Evolutionary conservation across 805 yeast species (phyloP).

Genomic region (Starmerella apicola): DNA sequence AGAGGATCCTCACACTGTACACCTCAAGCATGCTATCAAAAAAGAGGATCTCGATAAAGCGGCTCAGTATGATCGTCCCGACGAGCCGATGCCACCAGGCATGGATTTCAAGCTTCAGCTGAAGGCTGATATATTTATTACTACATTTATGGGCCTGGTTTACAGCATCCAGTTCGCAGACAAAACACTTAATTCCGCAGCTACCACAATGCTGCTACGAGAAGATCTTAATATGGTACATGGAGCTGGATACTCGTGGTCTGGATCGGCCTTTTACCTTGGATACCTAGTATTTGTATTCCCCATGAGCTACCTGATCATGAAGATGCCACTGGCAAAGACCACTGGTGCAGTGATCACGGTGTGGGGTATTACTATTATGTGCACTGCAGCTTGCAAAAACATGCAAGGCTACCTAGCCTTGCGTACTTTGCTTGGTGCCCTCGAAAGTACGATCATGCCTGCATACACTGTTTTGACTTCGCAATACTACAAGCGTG

Average conservation of each 20-base stretch:
- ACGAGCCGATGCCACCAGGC: slow-evolving; percentile 4
- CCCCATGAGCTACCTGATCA: slow-evolving; percentile 37
- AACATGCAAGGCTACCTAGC: slow-evolving; percentile 36
- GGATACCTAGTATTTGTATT: slow-evolving; percentile 50
- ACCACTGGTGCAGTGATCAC: slow-evolving; percentile 37
- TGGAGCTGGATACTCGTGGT: slow-evolving; percentile 28
- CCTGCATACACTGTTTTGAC: slow-evolving; percentile 49
- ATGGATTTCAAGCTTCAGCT: slow-evolving; percentile 5
- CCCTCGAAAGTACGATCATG: slow-evolving; percentile 40
- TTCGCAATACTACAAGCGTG: slow-evolving; percentile 42
- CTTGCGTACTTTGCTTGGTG: slow-evolving; percentile 37
- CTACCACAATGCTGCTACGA: neutral
- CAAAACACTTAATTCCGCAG: slow-evolving; percentile 8
- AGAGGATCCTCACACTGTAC: too few relatives aligned
- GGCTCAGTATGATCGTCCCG: neutral
- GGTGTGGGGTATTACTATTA: slow-evolving; percentile 47
- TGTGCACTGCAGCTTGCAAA: slow-evolving; percentile 36
- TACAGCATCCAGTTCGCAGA: slow-evolving; percentile 15
- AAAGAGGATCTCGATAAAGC: neutral
- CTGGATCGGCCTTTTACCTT: slow-evolving; percentile 44
- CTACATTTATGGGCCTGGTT: slow-evolving; percentile 7
- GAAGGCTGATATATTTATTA: slow-evolving; percentile 9
- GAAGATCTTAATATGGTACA: slow-evolving; percentile 1
- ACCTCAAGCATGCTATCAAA: slow-evolving; percentile 2
- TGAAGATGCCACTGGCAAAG: slow-evolving; percentile 44